Base-by-base conservation (phyloP, 2,329 filamentous ascomycete genomes). In the Apiospora saccharicola region DNA sequence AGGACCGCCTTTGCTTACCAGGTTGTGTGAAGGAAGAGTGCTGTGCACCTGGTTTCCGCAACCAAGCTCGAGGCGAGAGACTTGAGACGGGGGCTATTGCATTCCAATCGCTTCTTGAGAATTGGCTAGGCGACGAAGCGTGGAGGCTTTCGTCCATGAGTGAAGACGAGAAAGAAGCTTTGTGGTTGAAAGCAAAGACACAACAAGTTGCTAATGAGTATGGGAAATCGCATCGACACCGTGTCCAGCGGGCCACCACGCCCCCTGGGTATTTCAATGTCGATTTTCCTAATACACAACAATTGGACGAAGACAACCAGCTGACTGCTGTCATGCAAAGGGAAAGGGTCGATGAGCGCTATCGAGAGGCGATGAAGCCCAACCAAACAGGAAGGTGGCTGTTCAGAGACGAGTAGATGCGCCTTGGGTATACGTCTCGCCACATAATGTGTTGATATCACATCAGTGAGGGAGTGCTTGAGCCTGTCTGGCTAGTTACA, bases 191-290 rank as follows among this genome's bases (percentile, higher is more conserved):
- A 78, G 95, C 95, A 16, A 92, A 92, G 78, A 92, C 91, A 0
- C 89, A 90, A 78, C 86, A 91, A 68, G 84, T 97, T 74, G 93
- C 95, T 1, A 91, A 95, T 78, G 88, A 89, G 74, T 90, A 90
- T 80, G 95, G 95, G 7, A 94, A 88, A 79, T 95, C 98, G 82
- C 43, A 67, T 64, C 88, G 93, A 71, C 89, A 96, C 76, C 87
- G 90, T 41, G 95, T 92, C 81, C 89, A 91, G 73, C 89, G 94
- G 69, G 87, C 89, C 74, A 86, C 85, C 64, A 94, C 93, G 13
- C 95, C 96, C 16, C 94, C 94, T 1, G 95, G 95, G 0, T 98
- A 94, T 80, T 99, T 96, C 96, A 88, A 94, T 71, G 89, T 92
- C 1, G 96, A 97, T 76, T 97, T 99, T 80, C 95, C 96, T 1